These are phyloP conservation scores for Alopecurus myosuroides DNA, from an alignment of 176 grass and related monocot species.

Conservation along the genomic window DNA sequence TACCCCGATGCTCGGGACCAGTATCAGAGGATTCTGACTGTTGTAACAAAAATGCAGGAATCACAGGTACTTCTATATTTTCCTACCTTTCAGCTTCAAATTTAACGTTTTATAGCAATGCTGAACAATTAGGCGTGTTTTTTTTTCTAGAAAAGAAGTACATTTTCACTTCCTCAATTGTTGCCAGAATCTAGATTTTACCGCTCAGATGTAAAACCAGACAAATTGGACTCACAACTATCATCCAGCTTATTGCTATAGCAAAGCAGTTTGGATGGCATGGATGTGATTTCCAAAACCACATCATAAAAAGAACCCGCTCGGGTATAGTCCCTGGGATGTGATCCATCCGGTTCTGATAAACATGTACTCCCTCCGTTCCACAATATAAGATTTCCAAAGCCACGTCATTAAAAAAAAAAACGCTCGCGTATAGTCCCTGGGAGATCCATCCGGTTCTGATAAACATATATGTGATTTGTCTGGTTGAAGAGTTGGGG, in stretches of 20 bases:
- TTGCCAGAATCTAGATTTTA: not conserved
- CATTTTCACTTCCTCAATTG: not conserved
- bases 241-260: not conserved
- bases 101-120: not conserved
- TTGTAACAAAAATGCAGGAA: constrained; percentile 82
- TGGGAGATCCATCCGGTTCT: not conserved
- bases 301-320: not conserved
- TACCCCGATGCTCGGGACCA: constrained; percentile 84
- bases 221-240: not conserved
- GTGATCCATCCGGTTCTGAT: not conserved
- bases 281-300: not conserved
- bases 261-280: not conserved
- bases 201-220: not conserved
- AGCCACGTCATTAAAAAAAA: not conserved
- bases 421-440: not conserved
- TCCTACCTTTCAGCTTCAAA: not conserved
- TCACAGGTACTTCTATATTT: constrained; percentile 53
- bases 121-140: not conserved
- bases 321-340: not conserved
- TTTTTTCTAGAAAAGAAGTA: not conserved
- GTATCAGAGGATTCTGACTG: constrained; percentile 72
- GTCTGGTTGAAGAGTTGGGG: not conserved
- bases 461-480: not conserved
- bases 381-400: too few relatives aligned
- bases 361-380: too few relatives aligned